These are phyloP conservation scores for Tetrahymena malaccensis DNA, from an alignment of 73 alveolate species.

Conservation along the genomic window DNA sequence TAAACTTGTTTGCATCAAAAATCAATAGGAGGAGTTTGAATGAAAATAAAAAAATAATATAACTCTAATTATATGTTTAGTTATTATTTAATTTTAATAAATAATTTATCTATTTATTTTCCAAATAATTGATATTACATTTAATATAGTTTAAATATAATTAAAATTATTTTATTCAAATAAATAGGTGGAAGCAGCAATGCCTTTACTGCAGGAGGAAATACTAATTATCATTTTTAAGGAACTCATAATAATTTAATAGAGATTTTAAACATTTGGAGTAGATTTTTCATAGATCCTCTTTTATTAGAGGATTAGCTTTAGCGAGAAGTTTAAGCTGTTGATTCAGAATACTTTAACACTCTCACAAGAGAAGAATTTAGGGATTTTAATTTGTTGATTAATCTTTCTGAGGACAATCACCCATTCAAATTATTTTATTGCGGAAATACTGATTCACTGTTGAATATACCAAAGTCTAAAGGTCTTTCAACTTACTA, in stretches of 20 bases:
- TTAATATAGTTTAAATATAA: too few species aligned
- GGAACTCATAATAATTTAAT: neutral
- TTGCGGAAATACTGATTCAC: neutral
- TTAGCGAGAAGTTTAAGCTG: slow-evolving; percentile 30
- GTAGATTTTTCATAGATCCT: slow-evolving; percentile 33
- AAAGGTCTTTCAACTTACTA: neutral
- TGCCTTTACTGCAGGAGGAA: slow-evolving; percentile 15
- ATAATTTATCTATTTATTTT: too few species aligned
- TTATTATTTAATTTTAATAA: too few species aligned
- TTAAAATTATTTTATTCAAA: too few species aligned
- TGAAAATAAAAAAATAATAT: too few species aligned
- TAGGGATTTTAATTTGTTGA: neutral
- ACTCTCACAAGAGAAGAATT: slow-evolving; percentile 8
- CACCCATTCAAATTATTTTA: neutral
- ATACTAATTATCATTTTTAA: slow-evolving; percentile 22
- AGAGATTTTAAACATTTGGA: slow-evolving; percentile 9
- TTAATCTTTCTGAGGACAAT: neutral
- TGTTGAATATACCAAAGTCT: neutral
- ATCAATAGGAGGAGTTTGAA: too few species aligned
- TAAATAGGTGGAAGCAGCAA: slow-evolving; percentile 19
- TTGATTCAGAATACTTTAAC: slow-evolving; percentile 17
- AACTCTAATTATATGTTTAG: too few species aligned
- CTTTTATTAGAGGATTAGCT: neutral
- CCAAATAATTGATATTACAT: too few species aligned
- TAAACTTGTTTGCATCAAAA: too few species aligned